These are phyloP conservation scores for Ceratobasidium papillatum DNA, from an alignment of 1,284 basidiomycete species.

Conservation along the genomic window DNA sequence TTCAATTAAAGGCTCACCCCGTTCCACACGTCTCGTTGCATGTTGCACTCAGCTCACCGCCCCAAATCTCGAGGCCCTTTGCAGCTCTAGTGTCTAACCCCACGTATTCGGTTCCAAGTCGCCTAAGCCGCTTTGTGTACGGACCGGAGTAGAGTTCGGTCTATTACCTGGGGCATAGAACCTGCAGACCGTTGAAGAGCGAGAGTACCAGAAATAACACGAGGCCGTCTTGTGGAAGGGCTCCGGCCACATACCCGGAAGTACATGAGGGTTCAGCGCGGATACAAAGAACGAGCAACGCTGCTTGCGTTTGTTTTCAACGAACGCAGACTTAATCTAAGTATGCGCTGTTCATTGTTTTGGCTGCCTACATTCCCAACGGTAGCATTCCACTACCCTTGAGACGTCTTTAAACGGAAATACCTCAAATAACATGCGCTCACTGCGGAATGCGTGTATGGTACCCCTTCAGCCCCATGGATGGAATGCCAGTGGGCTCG, in stretches of 20 bases:
- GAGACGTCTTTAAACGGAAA: not conserved
- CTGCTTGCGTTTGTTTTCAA: not conserved
- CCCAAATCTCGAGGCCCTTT: conserved; percentile 18
- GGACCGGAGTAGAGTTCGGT: not conserved
- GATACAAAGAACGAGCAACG: not conserved
- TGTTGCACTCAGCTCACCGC: not conserved
- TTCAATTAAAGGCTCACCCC: conserved; percentile 16
- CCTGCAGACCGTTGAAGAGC: not conserved
- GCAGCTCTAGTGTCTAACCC: conserved; percentile 9
- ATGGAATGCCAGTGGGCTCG: not conserved
- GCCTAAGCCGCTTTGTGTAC: not conserved
- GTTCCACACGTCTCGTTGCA: not conserved
- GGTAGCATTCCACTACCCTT: not conserved
- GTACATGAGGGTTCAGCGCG: conserved; percentile 4
- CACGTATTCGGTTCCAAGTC: not conserved
- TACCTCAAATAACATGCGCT: not conserved
- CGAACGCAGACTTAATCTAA: not conserved
- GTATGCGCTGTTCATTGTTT: not conserved
- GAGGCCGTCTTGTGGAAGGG: not conserved
- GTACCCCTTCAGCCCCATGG: not conserved
- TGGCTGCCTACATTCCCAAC: not conserved
- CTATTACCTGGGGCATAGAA: not conserved
- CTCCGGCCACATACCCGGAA: not conserved
- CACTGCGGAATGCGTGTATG: not conserved
- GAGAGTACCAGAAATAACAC: not conserved